These are phyloP conservation scores for Amanita phalloides DNA, from an alignment of 768 basidiomycete species.

Conservation along the genomic window DNA sequence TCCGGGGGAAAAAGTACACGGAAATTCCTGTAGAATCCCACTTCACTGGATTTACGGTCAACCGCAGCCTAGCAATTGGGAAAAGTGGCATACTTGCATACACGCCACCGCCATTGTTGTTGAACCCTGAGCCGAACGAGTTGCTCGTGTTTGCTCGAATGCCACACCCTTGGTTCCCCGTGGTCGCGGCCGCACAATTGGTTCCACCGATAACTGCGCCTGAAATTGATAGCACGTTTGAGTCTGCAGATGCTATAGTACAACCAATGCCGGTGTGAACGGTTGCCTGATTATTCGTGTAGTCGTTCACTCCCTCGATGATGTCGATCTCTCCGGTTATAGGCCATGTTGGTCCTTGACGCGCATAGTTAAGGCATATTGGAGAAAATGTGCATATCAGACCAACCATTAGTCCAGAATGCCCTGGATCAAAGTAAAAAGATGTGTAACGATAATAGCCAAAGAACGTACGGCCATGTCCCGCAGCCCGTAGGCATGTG, in stretches of 20 bases:
- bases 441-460: not conserved
- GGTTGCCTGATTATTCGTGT: constrained; percentile 74
- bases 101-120: constrained; percentile 75
- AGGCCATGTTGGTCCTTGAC: constrained; percentile 52
- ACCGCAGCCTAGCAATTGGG: not conserved
- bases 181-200: constrained; percentile 61
- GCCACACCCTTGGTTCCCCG: constrained; percentile 76
- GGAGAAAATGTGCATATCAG: constrained; percentile 9
- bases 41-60: constrained; percentile 36
- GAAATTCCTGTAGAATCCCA: constrained; percentile 72
- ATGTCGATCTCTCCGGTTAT: constrained; percentile 72
- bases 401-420: constrained; percentile 36
- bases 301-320: constrained; percentile 73
- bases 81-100: constrained; percentile 66
- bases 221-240: constrained; percentile 40
- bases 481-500: constrained; percentile 91
- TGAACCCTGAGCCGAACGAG: constrained; percentile 83
- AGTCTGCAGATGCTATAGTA: constrained; percentile 37
- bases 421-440: constrained; percentile 19
- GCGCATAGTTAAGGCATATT: constrained; percentile 30
- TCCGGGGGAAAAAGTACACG: constrained; percentile 74
- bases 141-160: constrained; percentile 46
- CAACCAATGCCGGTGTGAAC: constrained; percentile 74
- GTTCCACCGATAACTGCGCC: constrained; percentile 60
- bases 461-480: constrained; percentile 57